These are phyloP conservation scores for Aspergillus melleus DNA, from an alignment of 2,329 filamentous ascomycete genomes.

Conservation along the genomic window DNA sequence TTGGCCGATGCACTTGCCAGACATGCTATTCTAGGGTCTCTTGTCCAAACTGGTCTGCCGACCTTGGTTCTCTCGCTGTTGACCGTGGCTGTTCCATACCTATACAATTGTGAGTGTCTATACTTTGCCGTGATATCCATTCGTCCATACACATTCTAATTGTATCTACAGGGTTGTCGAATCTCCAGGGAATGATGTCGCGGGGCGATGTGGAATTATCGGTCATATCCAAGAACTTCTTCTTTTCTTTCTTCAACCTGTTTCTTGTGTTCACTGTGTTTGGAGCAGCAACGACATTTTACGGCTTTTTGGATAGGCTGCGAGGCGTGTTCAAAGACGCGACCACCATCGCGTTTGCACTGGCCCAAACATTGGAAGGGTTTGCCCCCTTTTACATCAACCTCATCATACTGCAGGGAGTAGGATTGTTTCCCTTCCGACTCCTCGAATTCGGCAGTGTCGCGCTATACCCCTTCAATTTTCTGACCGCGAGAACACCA, in stretches of 20 bases:
- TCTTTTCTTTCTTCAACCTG: slow-evolving; percentile 99
- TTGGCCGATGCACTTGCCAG: slow-evolving; percentile 67
- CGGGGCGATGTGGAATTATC: slow-evolving; percentile 93
- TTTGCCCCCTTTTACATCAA: slow-evolving; percentile 87
- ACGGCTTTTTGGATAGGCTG: slow-evolving; percentile 62
- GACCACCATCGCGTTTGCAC: slow-evolving; percentile 69
- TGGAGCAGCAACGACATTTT: slow-evolving; percentile 74
- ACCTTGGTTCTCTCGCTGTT: slow-evolving; percentile 83
- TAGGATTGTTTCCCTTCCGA: slow-evolving; percentile 92
- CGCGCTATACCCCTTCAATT: slow-evolving; percentile 75
- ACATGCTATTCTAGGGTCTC: slow-evolving; percentile 69
- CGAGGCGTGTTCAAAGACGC: slow-evolving; percentile 76
- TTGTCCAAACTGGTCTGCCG: slow-evolving; percentile 85
- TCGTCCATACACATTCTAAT: slow-evolving; percentile 11
- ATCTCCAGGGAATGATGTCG: slow-evolving; percentile 91
- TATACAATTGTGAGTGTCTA: slow-evolving; percentile 74
- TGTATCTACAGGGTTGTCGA: slow-evolving; percentile 64
- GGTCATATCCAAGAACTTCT: slow-evolving; percentile 96
- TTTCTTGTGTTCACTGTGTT: slow-evolving; percentile 93
- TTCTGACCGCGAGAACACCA: slow-evolving; percentile 79
- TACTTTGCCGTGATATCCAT: neutral
- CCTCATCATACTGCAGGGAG: slow-evolving; percentile 87
- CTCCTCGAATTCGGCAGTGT: slow-evolving; percentile 88
- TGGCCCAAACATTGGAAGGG: slow-evolving; percentile 73
- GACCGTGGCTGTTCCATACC: slow-evolving; percentile 84